Base-by-base conservation (phyloP, 345 rosid genomes). In the Dipteronia dyeriana region DNA sequence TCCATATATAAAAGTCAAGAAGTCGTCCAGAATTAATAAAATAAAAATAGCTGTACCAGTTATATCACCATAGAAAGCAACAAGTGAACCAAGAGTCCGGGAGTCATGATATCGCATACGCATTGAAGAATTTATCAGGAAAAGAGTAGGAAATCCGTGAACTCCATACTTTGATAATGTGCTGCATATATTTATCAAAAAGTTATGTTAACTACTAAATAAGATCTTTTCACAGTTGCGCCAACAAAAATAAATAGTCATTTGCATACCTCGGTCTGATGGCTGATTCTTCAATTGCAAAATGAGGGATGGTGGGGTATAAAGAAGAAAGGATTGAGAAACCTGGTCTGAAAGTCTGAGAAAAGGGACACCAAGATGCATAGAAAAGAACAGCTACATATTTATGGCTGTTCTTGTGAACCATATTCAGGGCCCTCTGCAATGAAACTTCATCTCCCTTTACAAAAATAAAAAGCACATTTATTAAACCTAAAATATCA, bases 291-390 rank as follows among this genome's bases (percentile, higher is more conserved):
- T 92, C 92, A 6, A 94, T 83, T 1, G 97, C 93, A 76, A 93
- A 87, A 71, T 96, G 99, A 39, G 90, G 85, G 26, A 92, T 79
- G 4, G 93, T 85, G 3, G 97, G 87, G 81, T 87, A 96, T 17
- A 88, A 77, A 69, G 93, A 85, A 47, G 99, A 82, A 51, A 96
- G 79, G 75, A 88, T 49, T 68, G 90, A 86, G 77, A 96, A 94
- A 61, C 83, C 85, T 3, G 97, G 98, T 57, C 92, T 85, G 67
- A 96, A 88, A n/a, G 78, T 80, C 78, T 89, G 82, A 1, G 99
- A 96, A 79, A 96, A 96, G 43, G 97, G 99, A 83, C 99, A 96
- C 98, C 99, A 93, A 1, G 96, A 89, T 49, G 99, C 97, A 79
- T 92, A 93, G 80, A 95, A 95, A 66, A 95, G 93, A 85, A 93